Base-by-base conservation (phyloP, 495 filamentous ascomycete species). In the Hyaloscypha finlandica region DNA sequence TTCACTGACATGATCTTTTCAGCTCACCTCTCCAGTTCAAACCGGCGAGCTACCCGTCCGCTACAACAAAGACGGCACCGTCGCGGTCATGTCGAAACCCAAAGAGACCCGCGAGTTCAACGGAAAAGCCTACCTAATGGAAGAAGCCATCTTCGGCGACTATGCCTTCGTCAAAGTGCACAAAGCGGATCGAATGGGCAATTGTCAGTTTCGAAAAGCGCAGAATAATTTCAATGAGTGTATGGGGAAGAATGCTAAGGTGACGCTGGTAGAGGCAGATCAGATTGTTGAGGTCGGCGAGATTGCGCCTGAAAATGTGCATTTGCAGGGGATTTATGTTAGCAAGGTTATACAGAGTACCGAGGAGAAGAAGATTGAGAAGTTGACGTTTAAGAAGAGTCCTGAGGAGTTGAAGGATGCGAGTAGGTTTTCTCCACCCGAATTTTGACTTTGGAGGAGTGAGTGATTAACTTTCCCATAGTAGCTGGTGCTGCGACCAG, bases 241-340 rank as follows among this genome's bases (percentile, higher is more conserved):
- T 6, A 71, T 68, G 69, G 65, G 55, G 8, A 65, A 68, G 37
- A 65, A 64, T 58, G 65, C 69, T 6, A 68, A 68, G 30, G 39
- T 66, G 6, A 66, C 63, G 6, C 30, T 71, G 22, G 69, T 71
- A 20, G 69, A 71, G 61, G 66, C 65, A 0, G 69, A 71, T 45
- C 25, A 71, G 9, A 71, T 71, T 60, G 69, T 71, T 2, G 69
- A 71, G 45, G 63, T 71, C 16, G 69, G 69, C 29, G 65, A 65
- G 6, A 71, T 71, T 56, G 35, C 45, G 16, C 61, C 61, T 0
- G 69, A 71, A 33, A 30, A 68, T 29, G 53, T 71, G 8, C 69
- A 71, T 60, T 31, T 71, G 8, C 69, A 61, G 19, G 69, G 69
- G 16, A 62, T 71, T 9, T 71, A 71, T 61, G 69, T 71, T 4